phyloP scores from a whole-genome alignment of 768 basidiomycete genomes.

The Mycena kentingensis region DNA sequence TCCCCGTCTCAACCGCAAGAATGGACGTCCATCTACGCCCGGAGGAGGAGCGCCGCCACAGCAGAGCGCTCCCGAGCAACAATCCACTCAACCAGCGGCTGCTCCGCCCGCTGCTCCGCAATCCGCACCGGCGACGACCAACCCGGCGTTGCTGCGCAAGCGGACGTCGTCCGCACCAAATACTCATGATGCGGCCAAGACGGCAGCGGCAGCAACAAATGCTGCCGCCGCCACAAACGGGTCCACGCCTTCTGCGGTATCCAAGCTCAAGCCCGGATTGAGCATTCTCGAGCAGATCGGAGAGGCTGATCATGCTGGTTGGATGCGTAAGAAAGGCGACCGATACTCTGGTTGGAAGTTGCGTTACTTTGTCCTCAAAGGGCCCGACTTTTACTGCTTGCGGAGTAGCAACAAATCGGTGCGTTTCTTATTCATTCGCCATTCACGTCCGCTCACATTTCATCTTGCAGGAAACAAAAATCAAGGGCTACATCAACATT shows the following conservation, averaged over 20 bases:
- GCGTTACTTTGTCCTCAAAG: constrained; percentile 91
- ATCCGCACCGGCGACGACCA: constrained; percentile 9
- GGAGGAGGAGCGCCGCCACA: not conserved
- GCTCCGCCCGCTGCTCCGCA: no score
- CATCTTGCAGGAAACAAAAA: constrained; percentile 76
- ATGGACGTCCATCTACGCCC: constrained; percentile 23
- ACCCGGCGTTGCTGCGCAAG: constrained; percentile 52
- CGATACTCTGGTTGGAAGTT: constrained; percentile 91
- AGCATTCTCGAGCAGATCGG: constrained; percentile 92
- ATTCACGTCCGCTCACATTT: constrained; percentile 3
- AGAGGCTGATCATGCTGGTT: constrained; percentile 84
- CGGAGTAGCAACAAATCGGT: constrained; percentile 68
- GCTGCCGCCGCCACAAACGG: constrained; percentile 16
- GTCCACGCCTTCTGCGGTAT: constrained; percentile 15
- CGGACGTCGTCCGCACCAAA: constrained; percentile 44
- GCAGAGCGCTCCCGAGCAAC: constrained; percentile 1
- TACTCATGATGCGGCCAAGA: constrained; percentile 15
- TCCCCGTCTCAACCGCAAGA: constrained; percentile 46
- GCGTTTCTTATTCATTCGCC: constrained; percentile 20
- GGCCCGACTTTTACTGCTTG: constrained; percentile 86
- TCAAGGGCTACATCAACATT: constrained; percentile 96
- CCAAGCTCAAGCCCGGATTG: constrained; percentile 56
- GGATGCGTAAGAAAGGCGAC: constrained; percentile 96
- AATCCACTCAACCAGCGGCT: no score
- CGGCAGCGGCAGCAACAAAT: constrained; percentile 10